A percentile compares a stretch with the other conserved stretches of the same genome.
These are phyloP conservation scores for Osmozyma mogii DNA, from an alignment of 805 yeast species.

Conservation along the genomic window DNA sequence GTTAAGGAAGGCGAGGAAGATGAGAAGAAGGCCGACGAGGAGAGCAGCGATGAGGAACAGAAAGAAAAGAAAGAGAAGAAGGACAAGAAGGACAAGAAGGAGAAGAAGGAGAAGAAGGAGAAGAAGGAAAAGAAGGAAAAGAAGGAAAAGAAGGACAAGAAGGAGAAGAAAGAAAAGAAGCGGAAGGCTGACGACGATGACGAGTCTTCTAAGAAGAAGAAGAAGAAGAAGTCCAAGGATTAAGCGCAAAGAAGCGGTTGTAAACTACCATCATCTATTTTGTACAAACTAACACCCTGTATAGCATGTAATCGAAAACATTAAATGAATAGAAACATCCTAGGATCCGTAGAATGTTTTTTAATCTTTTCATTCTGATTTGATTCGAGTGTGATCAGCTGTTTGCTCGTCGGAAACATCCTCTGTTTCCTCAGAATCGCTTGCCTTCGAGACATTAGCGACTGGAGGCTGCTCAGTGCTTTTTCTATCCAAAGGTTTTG, in stretches of 20 bases:
- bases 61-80: slow-evolving; percentile 13
- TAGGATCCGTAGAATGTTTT: no score
- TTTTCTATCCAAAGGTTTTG: background rate
- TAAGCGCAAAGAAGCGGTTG: no score
- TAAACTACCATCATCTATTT: no score
- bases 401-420: background rate
- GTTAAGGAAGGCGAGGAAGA: slow-evolving; percentile 1
- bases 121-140: slow-evolving; percentile 26
- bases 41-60: slow-evolving; percentile 1
- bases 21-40: slow-evolving; percentile 11
- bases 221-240: slow-evolving; percentile 41
- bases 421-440: background rate
- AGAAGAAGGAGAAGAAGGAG: slow-evolving; percentile 21
- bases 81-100: slow-evolving; percentile 18
- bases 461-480: background rate
- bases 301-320: background rate
- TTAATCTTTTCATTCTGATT: no score
- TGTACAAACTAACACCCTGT: background rate
- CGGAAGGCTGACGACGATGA: slow-evolving; percentile 31
- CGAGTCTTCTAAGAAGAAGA: slow-evolving; percentile 32
- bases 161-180: slow-evolving; percentile 20
- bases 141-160: slow-evolving; percentile 27
- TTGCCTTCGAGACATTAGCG: background rate
- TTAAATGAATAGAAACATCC: background rate
- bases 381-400: background rate